phyloP scores from a whole-genome alignment of 108 stramenopile genomes.

The Mediolabrus comicus region DNA sequence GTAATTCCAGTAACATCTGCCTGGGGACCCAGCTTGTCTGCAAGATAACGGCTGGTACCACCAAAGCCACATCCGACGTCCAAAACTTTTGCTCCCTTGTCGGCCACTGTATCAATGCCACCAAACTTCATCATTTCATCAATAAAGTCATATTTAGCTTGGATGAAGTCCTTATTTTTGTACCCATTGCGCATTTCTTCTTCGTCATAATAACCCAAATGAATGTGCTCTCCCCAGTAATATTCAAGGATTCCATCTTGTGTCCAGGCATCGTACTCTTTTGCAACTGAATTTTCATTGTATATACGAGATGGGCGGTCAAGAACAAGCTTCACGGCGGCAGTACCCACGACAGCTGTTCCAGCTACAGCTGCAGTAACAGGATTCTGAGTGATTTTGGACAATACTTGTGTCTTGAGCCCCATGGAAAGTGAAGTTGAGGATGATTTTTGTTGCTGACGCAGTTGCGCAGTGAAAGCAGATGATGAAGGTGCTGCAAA shows the following conservation, averaged over 20 bases:
- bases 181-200: conserved; percentile 70
- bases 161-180: conserved; percentile 87
- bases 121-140: conserved; percentile 97
- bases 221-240: conserved; percentile 99
- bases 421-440: conserved; percentile 46
- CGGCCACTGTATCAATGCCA: conserved; percentile 54
- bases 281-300: conserved; percentile 68
- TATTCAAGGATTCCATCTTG: conserved; percentile 96
- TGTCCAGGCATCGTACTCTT: conserved; percentile 94
- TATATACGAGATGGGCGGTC: conserved; percentile 85
- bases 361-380: conserved; percentile 47
- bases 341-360: conserved; percentile 63
- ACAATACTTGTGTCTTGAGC: conserved; percentile 25
- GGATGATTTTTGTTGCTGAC: conserved; percentile 3
- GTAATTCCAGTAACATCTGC: conserved; percentile 92
- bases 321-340: conserved; percentile 61
- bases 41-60: conserved; percentile 92
- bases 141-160: conserved; percentile 96
- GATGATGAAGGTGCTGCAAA: conserved; percentile 2
- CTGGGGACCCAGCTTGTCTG: conserved; percentile 77
- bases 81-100: conserved; percentile 73
- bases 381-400: conserved; percentile 19
- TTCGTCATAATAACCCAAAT: conserved; percentile 92
- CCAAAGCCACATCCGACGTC: conserved; percentile 98
- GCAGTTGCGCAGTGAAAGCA: conserved; percentile 16